These are phyloP conservation scores for Lolium rigidum DNA, from an alignment of 176 grass and related monocot genomes.

Conservation along the genomic window DNA sequence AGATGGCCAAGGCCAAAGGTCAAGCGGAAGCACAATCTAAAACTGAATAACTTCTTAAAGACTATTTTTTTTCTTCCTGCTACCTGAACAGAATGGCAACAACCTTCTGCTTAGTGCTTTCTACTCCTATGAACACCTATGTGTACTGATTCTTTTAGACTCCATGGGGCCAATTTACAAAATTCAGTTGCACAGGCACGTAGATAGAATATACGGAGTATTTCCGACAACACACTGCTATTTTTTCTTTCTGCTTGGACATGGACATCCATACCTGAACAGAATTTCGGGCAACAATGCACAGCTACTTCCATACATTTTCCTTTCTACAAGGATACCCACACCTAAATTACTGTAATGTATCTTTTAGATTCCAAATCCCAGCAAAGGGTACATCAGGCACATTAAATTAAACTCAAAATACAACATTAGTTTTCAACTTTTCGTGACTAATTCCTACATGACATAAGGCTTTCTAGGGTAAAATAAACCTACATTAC, in stretches of 20 bases:
- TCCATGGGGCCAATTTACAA: no score
- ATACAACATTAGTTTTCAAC: not conserved
- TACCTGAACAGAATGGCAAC: no score
- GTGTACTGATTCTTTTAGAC: no score
- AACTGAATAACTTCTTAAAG: not conserved
- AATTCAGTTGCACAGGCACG: no score
- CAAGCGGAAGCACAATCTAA: not conserved
- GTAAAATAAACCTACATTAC: slow-evolving; percentile 2
- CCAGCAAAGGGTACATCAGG: not conserved
- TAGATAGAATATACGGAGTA: not conserved
- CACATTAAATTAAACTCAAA: not conserved
- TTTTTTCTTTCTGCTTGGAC: not conserved
- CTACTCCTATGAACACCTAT: no score
- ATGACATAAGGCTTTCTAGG: not conserved
- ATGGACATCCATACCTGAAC: not conserved
- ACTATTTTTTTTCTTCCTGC: no score
- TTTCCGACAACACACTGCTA: not conserved
- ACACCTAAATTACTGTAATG: not conserved
- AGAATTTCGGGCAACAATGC: not conserved
- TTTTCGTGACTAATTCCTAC: not conserved
- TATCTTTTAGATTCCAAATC: slow-evolving; percentile 1
- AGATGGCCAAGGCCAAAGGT: not conserved
- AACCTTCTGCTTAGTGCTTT: no score
- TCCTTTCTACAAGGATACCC: not conserved
- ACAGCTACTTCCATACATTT: not conserved